These are phyloP conservation scores for Torrubiella hemipterigena DNA, from an alignment of 2,329 filamentous ascomycete genomes.

Conservation along the genomic window DNA sequence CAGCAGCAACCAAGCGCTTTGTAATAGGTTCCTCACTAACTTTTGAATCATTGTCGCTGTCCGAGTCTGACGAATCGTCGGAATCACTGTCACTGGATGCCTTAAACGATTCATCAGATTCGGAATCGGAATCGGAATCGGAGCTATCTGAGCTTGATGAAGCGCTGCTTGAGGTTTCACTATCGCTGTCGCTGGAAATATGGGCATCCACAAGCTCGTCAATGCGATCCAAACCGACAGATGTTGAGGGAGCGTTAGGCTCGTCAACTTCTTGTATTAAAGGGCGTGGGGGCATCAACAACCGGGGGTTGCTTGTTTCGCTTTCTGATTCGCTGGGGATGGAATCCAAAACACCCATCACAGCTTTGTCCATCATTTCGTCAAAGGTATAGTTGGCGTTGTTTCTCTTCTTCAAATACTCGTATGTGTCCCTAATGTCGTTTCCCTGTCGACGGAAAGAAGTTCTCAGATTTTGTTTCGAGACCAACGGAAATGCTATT, in stretches of 20 bases:
- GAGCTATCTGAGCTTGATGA: slow-evolving; percentile 7
- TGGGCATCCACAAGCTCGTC: background rate
- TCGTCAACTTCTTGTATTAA: slow-evolving; percentile 15
- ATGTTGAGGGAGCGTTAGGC: too few species aligned
- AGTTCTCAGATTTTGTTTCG: slow-evolving; percentile 19
- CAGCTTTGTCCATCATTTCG: slow-evolving; percentile 17
- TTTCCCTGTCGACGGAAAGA: slow-evolving; percentile 17
- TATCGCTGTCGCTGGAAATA: slow-evolving; percentile 2
- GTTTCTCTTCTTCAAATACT: slow-evolving; percentile 18
- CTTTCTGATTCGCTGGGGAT: background rate
- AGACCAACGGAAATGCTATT: slow-evolving; percentile 29
- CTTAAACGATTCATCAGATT: background rate
- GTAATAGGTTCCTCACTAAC: too few species aligned
- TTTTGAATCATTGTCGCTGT: slow-evolving; percentile 7
- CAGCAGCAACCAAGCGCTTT: too few species aligned
- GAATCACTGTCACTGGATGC: background rate
- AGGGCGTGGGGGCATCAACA: slow-evolving; percentile 10
- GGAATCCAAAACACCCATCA: slow-evolving; percentile 8
- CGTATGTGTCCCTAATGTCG: slow-evolving; percentile 25
- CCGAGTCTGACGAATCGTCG: slow-evolving; percentile 3
- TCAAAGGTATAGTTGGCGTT: slow-evolving; percentile 20
- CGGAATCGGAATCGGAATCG: slow-evolving; percentile 16
- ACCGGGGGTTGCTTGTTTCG: slow-evolving; percentile 1
- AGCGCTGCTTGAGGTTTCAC: slow-evolving; percentile 9
- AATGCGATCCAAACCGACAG: too few species aligned